Evolutionary conservation across 805 yeast genomes (phyloP).

Genomic region (Candida ulmi): DNA sequence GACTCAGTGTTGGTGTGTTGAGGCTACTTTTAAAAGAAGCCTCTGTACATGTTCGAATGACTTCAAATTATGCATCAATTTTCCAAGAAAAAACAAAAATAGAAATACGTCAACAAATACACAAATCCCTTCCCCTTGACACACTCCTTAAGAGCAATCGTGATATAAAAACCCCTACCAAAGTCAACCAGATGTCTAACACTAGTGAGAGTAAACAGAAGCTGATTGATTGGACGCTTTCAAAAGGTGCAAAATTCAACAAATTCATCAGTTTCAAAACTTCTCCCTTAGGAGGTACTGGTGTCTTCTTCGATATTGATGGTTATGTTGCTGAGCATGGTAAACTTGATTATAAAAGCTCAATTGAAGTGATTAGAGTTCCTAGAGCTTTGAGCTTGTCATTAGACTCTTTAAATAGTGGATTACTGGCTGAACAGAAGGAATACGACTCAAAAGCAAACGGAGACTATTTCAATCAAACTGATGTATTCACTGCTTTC

Average conservation of each 20-base stretch:
- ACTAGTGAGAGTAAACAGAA: not conserved
- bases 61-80: too few species aligned
- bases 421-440: conserved; percentile 12
- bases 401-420: conserved; percentile 23
- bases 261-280: conserved; percentile 13
- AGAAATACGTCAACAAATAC: too few species aligned
- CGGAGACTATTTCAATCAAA: conserved; percentile 11
- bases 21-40: too few species aligned
- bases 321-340: conserved; percentile 2
- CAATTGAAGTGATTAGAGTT: conserved; percentile 32
- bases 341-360: conserved; percentile 1
- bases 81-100: too few species aligned
- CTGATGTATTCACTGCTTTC: conserved; percentile 14
- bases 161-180: too few species aligned
- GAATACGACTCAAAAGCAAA: conserved; percentile 10
- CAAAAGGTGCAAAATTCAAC: conserved; percentile 6
- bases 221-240: conserved; percentile 11
- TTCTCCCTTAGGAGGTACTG: conserved; percentile 30
- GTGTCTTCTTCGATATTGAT: conserved; percentile 25
- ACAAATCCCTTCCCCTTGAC: too few species aligned
- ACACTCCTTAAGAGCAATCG: too few species aligned
- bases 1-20: too few species aligned
- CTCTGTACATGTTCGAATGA: too few species aligned
- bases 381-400: conserved; percentile 29
- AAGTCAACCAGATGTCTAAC: too few species aligned